Conservation (phyloP, 2,329 filamentous ascomycete genomes). For the Aspergillus pseudoglaucus region DNA sequence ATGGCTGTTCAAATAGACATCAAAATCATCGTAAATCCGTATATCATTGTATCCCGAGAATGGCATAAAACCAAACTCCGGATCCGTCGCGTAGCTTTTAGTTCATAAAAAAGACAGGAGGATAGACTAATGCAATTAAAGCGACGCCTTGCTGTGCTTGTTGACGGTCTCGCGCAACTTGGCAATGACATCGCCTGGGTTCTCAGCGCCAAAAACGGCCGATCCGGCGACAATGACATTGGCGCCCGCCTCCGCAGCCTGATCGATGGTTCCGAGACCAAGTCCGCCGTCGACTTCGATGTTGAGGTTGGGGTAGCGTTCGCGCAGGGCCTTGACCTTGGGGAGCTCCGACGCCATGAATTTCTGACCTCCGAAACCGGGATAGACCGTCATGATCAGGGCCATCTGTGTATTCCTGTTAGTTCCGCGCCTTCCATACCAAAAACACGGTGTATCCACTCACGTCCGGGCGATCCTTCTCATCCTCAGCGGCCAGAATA, state of each 20-base stretch:
- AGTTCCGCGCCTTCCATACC: slow-evolving; percentile 1
- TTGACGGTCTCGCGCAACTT: slow-evolving; percentile 75
- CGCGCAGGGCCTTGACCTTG: slow-evolving; percentile 78
- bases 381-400: slow-evolving; percentile 95
- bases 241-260: slow-evolving; percentile 88
- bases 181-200: slow-evolving; percentile 80
- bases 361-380: slow-evolving; percentile 94
- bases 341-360: slow-evolving; percentile 96
- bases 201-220: slow-evolving; percentile 87
- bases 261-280: slow-evolving; percentile 80
- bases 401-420: slow-evolving; percentile 65
- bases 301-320: slow-evolving; percentile 82
- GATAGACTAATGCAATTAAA: slow-evolving; percentile 2
- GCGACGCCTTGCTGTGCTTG: slow-evolving; percentile 37
- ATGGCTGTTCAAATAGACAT: background rate
- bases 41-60: background rate
- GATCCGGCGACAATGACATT: slow-evolving; percentile 98
- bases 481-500: slow-evolving; percentile 66
- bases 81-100: slow-evolving; percentile 5
- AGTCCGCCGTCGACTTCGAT: slow-evolving; percentile 97
- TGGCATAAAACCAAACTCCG: slow-evolving; percentile 2
- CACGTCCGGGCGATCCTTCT: slow-evolving; percentile 81
- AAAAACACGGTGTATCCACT: slow-evolving; percentile 32
- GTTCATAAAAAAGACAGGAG: background rate
- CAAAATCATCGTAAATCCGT: background rate